phyloP scores from a whole-genome alignment of 768 basidiomycete species.

The Terana coerulea region DNA sequence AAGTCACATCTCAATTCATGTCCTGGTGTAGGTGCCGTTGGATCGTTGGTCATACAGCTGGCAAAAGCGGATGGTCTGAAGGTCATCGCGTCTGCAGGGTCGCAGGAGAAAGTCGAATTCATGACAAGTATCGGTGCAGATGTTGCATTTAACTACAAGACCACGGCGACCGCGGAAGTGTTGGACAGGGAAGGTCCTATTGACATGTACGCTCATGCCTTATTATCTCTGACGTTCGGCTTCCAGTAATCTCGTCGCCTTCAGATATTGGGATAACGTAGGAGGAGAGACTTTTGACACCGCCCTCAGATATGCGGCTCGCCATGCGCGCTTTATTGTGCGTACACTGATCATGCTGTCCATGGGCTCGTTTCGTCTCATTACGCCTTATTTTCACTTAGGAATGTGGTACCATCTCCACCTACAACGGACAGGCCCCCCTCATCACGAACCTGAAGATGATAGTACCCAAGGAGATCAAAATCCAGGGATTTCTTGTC shows the following conservation, averaged over 20 bases:
- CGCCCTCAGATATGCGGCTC: slow-evolving; percentile 16
- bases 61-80: slow-evolving; percentile 42
- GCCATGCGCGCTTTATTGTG: slow-evolving; percentile 21
- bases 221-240: background rate
- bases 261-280: slow-evolving; percentile 31
- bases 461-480: slow-evolving; percentile 24
- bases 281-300: slow-evolving; percentile 27
- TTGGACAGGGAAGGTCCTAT: slow-evolving; percentile 54
- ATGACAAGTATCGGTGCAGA: slow-evolving; percentile 58
- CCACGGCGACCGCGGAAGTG: slow-evolving; percentile 42
- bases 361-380: background rate
- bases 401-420: slow-evolving; percentile 28
- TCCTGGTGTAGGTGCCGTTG: slow-evolving; percentile 42
- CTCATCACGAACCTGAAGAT: slow-evolving; percentile 19
- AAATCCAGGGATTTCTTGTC: slow-evolving; percentile 29
- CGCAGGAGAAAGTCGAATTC: slow-evolving; percentile 65
- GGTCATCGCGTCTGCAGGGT: slow-evolving; percentile 68
- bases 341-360: background rate
- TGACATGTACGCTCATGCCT: slow-evolving; percentile 35
- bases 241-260: background rate
- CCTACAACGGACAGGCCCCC: slow-evolving; percentile 17
- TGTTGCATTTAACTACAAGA: slow-evolving; percentile 74
- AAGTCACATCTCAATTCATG: background rate
- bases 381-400: background rate
- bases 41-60: slow-evolving; percentile 51